Conservation (phyloP, 768 basidiomycete species). For the Tulasnella sp. region DNA sequence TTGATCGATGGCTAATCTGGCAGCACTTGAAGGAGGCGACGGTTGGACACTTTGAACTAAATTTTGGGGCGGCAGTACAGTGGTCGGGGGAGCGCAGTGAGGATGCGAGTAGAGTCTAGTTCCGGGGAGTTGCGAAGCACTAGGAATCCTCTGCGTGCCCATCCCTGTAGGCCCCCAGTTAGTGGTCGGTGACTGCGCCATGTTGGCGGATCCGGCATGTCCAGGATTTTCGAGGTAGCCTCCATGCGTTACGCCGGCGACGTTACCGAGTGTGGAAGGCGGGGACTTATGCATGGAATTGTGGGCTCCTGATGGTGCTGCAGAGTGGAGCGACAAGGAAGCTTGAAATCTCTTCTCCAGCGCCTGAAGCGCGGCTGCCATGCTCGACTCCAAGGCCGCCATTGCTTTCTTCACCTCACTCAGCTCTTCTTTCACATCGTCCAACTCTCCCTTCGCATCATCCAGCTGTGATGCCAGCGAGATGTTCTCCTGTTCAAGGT, state of each 20-base stretch:
- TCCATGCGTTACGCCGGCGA: not conserved
- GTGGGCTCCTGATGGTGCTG: not conserved
- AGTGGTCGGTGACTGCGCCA: too few species aligned
- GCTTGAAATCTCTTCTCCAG: not conserved
- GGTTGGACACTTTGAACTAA: not conserved
- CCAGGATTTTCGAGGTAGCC: not conserved
- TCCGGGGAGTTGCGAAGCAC: not conserved
- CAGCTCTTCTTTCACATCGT: not conserved
- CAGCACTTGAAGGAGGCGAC: not conserved
- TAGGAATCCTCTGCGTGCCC: not conserved
- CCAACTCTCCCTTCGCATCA: not conserved
- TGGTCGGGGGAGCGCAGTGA: not conserved
- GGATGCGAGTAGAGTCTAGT: not conserved
- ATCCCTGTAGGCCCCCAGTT: not conserved
- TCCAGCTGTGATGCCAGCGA: too few species aligned
- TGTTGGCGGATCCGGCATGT: not conserved
- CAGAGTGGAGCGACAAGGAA: not conserved
- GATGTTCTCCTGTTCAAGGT: not conserved
- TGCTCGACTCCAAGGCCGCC: too few species aligned
- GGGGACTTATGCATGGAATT: not conserved
- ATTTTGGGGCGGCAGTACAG: not conserved
- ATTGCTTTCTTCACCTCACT: not conserved
- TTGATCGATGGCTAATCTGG: too few species aligned
- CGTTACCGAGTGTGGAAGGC: not conserved
- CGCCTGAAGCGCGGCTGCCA: not conserved